phyloP scores from a whole-genome alignment of 2,329 filamentous ascomycete genomes.

The Ascochyta koolunga region DNA sequence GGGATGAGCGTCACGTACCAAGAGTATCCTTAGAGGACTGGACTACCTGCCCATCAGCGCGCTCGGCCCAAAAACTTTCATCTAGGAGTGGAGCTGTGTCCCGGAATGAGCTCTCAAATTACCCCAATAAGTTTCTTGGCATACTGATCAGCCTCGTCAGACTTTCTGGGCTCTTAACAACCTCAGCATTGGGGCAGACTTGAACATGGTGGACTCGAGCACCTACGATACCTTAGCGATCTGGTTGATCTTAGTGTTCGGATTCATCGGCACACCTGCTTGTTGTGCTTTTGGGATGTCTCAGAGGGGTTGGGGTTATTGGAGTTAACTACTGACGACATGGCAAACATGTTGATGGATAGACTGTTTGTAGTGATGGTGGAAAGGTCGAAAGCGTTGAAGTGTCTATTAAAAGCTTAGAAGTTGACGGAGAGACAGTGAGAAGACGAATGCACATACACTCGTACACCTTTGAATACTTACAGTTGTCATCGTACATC shows the following conservation, averaged over 20 bases:
- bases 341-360: slow-evolving; percentile 57
- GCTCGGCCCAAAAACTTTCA: not conserved
- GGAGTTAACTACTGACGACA: slow-evolving; percentile 53
- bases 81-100: not conserved
- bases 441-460: not conserved
- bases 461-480: not conserved
- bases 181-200: slow-evolving; percentile 15
- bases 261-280: slow-evolving; percentile 58
- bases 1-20: too few relatives aligned
- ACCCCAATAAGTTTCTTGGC: slow-evolving; percentile 60
- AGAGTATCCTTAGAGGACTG: not conserved
- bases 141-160: slow-evolving; percentile 62
- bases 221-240: not conserved
- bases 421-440: not conserved
- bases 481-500: not conserved
- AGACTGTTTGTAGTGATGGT: slow-evolving; percentile 1
- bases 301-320: slow-evolving; percentile 63
- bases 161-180: slow-evolving; percentile 62
- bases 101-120: slow-evolving; percentile 8
- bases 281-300: slow-evolving; percentile 63
- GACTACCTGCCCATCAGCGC: not conserved
- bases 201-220: slow-evolving; percentile 24
- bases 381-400: not conserved
- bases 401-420: not conserved
- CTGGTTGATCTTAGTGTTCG: not conserved